These are phyloP conservation scores for Capronia coronata DNA, from an alignment of 2,329 filamentous ascomycete species.

Conservation along the genomic window DNA sequence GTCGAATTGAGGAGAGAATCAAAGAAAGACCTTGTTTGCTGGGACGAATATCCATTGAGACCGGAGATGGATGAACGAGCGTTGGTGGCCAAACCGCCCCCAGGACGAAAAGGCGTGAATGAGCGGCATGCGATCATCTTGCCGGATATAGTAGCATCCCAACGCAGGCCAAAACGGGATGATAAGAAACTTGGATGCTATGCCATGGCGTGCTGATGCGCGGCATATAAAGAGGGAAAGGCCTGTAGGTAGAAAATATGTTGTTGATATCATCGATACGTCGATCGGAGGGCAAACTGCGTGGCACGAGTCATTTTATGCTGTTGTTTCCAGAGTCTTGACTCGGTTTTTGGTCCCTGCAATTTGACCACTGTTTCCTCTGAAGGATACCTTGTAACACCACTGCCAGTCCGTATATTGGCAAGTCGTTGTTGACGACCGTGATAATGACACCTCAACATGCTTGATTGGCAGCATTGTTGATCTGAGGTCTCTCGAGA, in stretches of 20 bases:
- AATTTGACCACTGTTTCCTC: slow-evolving; percentile 8
- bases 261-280: background rate
- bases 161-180: background rate
- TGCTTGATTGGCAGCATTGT: background rate
- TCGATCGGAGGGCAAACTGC: background rate
- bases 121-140: background rate
- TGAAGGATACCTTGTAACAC: background rate
- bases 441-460: background rate
- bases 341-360: background rate
- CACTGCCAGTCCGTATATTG: background rate
- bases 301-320: slow-evolving; percentile 2
- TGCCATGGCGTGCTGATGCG: background rate
- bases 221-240: no score
- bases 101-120: background rate
- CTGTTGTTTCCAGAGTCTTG: background rate
- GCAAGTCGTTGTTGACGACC: background rate
- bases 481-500: background rate
- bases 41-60: background rate
- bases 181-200: background rate
- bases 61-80: background rate
- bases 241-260: background rate
- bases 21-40: slow-evolving; percentile 22
- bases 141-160: background rate
- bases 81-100: background rate
- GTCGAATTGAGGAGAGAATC: slow-evolving; percentile 26